Evolutionary conservation across 768 basidiomycete species (phyloP).

Genomic region (Pisolithus microcarpus): DNA sequence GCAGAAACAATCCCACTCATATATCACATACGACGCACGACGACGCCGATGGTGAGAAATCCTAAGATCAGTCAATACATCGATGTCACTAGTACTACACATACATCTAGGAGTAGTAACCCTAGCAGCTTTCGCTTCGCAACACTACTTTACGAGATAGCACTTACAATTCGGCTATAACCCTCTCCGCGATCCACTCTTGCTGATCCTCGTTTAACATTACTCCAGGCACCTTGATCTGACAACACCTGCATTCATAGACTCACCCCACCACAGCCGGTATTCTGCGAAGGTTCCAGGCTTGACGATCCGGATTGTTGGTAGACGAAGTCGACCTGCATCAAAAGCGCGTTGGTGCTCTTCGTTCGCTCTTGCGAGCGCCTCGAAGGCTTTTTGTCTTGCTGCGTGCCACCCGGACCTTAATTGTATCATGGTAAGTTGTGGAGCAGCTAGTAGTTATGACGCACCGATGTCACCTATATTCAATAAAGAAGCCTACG

Average conservation of each 20-base stretch:
- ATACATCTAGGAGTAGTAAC: too few relatives aligned
- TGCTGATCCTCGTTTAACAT: background rate
- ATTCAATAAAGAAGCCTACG: too few relatives aligned
- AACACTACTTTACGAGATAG: too few relatives aligned
- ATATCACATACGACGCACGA: too few relatives aligned
- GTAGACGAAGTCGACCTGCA: conserved; percentile 1
- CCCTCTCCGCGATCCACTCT: conserved; percentile 9
- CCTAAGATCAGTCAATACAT: too few relatives aligned
- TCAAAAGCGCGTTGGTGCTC: conserved; percentile 1
- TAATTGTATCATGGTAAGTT: background rate
- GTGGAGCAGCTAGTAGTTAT: too few relatives aligned
- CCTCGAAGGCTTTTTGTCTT: conserved; percentile 4
- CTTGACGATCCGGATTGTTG: conserved; percentile 9
- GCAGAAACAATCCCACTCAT: too few relatives aligned
- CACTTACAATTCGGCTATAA: background rate
- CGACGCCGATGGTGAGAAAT: too few relatives aligned
- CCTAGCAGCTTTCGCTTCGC: too few relatives aligned
- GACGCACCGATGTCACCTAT: too few relatives aligned
- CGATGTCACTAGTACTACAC: too few relatives aligned
- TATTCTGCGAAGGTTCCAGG: conserved; percentile 9
- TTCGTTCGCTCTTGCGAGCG: background rate
- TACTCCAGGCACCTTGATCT: conserved; percentile 13
- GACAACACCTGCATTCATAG: conserved; percentile 4
- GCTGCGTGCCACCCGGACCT: conserved; percentile 7
- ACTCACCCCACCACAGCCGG: conserved; percentile 6